Evolutionary conservation across 1,139 yeast genomes (phyloP).

Genomic region (Pichia sp.): DNA sequence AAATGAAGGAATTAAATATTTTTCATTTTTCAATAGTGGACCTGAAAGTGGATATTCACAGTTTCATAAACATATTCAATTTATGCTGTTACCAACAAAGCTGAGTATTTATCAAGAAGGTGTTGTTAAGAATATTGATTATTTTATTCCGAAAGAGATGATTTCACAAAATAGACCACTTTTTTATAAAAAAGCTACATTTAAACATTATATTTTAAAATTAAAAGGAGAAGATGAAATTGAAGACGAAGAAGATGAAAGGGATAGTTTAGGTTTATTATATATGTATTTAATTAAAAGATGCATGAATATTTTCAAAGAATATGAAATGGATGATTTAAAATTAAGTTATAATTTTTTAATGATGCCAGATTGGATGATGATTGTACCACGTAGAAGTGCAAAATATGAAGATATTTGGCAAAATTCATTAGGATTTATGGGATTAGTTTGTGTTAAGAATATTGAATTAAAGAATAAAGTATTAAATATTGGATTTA

Average conservation of each 20-base stretch:
- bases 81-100: constrained; percentile 60
- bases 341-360: constrained; percentile 68
- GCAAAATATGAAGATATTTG: constrained; percentile 44
- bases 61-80: constrained; percentile 87
- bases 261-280: constrained; percentile 52
- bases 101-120: constrained; percentile 58
- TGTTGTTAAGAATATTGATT: constrained; percentile 41
- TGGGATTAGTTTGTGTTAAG: constrained; percentile 76
- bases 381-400: constrained; percentile 73
- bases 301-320: constrained; percentile 58
- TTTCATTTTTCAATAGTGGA: constrained; percentile 89
- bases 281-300: constrained; percentile 70
- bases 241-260: constrained; percentile 37
- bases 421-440: constrained; percentile 68
- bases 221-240: constrained; percentile 38
- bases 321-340: constrained; percentile 32
- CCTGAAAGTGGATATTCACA: constrained; percentile 87
- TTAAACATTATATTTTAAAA: constrained; percentile 76
- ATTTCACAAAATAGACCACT: constrained; percentile 48
- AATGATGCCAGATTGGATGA: constrained; percentile 76
- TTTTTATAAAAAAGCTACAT: constrained; percentile 56
- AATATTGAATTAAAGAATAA: constrained; percentile 44
- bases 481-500: constrained; percentile 40
- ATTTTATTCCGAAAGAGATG: constrained; percentile 45
- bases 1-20: constrained; percentile 36